Evolutionary conservation across 1,284 basidiomycete species (phyloP).

Genomic region (Ganoderma multipileum): DNA sequence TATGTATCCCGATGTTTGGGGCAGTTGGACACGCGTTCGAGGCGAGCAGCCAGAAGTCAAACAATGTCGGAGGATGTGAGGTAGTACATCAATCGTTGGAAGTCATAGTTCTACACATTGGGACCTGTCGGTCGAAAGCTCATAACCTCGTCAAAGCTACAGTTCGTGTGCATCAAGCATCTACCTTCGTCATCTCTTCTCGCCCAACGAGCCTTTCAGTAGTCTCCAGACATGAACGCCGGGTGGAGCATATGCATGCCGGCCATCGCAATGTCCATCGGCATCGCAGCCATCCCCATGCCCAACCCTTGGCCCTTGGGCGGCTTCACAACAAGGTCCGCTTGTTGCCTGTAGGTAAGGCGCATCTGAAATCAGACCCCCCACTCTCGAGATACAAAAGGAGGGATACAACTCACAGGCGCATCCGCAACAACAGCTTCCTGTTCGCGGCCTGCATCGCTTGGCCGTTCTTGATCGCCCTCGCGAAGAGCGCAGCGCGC

Average conservation of each 20-base stretch:
- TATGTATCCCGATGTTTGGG: too few species aligned
- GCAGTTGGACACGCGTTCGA: not conserved
- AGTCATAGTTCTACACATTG: not conserved
- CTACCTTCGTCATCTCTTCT: not conserved
- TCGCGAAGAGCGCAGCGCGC: slow-evolving; percentile 74
- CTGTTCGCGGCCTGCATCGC: slow-evolving; percentile 76
- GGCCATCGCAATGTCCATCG: not conserved
- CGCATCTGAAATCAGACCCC: slow-evolving; percentile 1
- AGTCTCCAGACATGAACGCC: slow-evolving; percentile 10
- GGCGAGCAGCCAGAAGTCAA: not conserved
- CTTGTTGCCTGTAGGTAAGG: slow-evolving; percentile 63
- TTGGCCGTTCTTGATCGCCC: slow-evolving; percentile 73
- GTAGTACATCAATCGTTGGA: not conserved
- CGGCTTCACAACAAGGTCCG: slow-evolving; percentile 58
- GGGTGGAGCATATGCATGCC: slow-evolving; percentile 10
- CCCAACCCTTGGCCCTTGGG: slow-evolving; percentile 24
- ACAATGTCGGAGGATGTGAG: not conserved
- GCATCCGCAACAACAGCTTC: slow-evolving; percentile 79
- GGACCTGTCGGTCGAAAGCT: not conserved
- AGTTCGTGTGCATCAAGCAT: not conserved
- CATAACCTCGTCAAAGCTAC: not conserved
- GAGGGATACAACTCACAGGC: slow-evolving; percentile 56
- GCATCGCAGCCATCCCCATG: not conserved
- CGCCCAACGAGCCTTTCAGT: not conserved
- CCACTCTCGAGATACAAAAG: slow-evolving; percentile 17